phyloP scores from a whole-genome alignment of 345 rosid species.

The Hevea brasiliensis region DNA sequence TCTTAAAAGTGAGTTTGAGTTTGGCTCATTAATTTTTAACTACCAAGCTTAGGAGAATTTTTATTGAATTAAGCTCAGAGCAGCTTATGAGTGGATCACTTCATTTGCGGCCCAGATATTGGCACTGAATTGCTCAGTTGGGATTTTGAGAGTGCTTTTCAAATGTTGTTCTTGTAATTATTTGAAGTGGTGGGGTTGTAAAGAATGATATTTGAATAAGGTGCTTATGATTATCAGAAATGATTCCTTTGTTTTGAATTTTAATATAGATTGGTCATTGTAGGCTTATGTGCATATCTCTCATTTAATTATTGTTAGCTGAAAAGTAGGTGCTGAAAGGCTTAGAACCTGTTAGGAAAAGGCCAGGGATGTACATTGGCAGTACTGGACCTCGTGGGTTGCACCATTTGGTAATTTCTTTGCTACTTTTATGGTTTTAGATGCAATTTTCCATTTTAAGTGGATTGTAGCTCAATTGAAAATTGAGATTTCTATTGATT shows the following conservation, averaged over 20 bases:
- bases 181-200: neutral
- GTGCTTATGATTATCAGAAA: neutral
- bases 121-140: neutral
- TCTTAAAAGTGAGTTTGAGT: too few relatives aligned
- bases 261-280: neutral
- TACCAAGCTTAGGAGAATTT: too few relatives aligned
- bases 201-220: neutral
- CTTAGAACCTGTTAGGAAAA: slow-evolving; percentile 91
- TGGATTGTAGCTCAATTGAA: neutral
- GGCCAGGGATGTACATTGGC: slow-evolving; percentile 99
- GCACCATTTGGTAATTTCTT: slow-evolving; percentile 81
- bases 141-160: neutral
- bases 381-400: slow-evolving; percentile 98
- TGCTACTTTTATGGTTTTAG: slow-evolving; percentile 7
- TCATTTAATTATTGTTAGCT: slow-evolving; percentile 6
- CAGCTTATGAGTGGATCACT: neutral
- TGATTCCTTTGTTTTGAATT: neutral
- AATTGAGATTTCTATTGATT: neutral
- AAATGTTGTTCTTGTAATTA: neutral
- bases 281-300: neutral
- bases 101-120: neutral
- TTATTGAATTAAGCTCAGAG: neutral
- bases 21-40: too few relatives aligned
- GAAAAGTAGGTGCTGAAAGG: slow-evolving; percentile 85
- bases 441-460: neutral